Evolutionary conservation across 768 basidiomycete species (phyloP).

Genomic region (Amanita muscaria): DNA sequence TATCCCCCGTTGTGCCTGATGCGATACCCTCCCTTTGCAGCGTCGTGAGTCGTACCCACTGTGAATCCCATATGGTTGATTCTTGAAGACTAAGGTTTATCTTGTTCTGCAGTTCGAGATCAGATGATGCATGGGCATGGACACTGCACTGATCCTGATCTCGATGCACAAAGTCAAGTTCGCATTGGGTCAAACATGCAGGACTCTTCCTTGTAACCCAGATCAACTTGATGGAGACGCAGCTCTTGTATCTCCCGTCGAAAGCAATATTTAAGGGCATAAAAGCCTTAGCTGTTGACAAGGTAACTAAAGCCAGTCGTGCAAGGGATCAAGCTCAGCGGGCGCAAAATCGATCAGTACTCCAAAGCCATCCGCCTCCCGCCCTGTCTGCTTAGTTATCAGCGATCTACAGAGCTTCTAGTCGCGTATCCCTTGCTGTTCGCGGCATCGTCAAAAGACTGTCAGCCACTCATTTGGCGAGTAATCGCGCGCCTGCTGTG

Average conservation of each 20-base stretch:
- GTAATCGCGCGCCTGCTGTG: constrained; percentile 22
- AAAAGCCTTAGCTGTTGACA: constrained; percentile 44
- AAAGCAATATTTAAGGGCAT: constrained; percentile 29
- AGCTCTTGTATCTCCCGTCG: constrained; percentile 57
- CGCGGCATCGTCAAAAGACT: constrained; percentile 52
- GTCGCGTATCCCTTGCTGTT: constrained; percentile 42
- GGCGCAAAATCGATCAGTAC: constrained; percentile 20
- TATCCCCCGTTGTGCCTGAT: too few species aligned
- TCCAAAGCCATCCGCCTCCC: constrained; percentile 24
- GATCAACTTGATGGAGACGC: constrained; percentile 96
- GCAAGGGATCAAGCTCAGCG: constrained; percentile 37
- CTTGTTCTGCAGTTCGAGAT: too few species aligned
- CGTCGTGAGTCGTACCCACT: too few species aligned
- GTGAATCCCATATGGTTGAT: too few species aligned
- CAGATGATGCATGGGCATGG: too few species aligned
- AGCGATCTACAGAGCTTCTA: constrained; percentile 26
- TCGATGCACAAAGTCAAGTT: too few species aligned
- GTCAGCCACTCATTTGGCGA: constrained; percentile 34
- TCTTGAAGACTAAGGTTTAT: too few species aligned
- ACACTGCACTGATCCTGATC: too few species aligned
- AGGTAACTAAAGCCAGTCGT: constrained; percentile 44
- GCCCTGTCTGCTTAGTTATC: constrained; percentile 18
- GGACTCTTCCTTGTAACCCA: constrained; percentile 64
- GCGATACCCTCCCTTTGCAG: too few species aligned
- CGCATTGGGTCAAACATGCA: constrained; percentile 84